Evolutionary conservation across 1,284 basidiomycete species (phyloP), one percentile per base, ranked within the genome.

Genomic region (Fomitopsis betulina): DNA sequence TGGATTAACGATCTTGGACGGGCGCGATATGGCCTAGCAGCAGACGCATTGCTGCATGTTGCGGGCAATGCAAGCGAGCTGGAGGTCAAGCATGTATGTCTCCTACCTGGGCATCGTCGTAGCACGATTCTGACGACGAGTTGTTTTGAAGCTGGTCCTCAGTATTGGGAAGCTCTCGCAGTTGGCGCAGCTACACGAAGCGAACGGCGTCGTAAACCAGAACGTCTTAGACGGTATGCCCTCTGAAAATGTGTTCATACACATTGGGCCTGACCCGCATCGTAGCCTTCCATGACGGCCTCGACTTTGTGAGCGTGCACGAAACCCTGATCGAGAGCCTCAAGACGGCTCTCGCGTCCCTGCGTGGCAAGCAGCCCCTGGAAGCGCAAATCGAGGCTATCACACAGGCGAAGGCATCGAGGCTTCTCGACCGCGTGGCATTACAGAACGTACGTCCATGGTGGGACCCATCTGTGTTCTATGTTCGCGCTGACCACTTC

Each of bases 1-100:
- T 99, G 96, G 97, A 79, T 98, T 45, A 91, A 98, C 70, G 87
- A 97, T 71, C 74, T 98, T 45, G 86, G 85, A 0, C 86, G 89
- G 60, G 78, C 78, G 21, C 79, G 85, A 39, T 93, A 86, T 69
- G 82, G 79, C 8, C 73, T 76, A 3, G 93, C 94, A 2, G 86
- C 89, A 1, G 67, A 73, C 17, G 81, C 87, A 12, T 76, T 98
- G 39, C 73, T 89, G 27, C 66, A 68, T 17, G 91, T 90, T 61
- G 81, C 91, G 5, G 73, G 76, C 15, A 69, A 73, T 23, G 86
- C 86, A 6, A 73, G 72, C 3, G 82, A 84, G 58, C 75, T 96
- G 21, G 81, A 80, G 25, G 80, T 85, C 33, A 87, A 87, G 74
- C 88, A 94, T 76, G 93, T 94, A 69, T 63, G 82, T 33, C 32